Conservation (phyloP, 257 asterid genomes). For the Mentha longifolia region DNA sequence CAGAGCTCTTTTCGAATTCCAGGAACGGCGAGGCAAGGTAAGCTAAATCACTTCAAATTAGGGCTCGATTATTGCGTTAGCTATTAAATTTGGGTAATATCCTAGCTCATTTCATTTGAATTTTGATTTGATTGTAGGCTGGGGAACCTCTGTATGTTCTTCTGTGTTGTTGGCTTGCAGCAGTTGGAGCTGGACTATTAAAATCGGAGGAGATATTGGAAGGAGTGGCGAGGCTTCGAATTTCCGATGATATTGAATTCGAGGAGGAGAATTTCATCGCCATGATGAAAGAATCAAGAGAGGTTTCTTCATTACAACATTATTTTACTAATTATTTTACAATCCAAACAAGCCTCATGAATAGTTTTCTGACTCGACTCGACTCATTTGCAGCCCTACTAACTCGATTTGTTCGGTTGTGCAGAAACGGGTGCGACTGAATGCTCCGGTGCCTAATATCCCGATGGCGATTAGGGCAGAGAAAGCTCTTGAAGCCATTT, state of each 20-base stretch:
- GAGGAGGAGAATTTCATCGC: constrained; percentile 89
- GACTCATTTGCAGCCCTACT: not conserved
- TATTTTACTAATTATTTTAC: too few relatives aligned
- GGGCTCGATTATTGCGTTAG: too few relatives aligned
- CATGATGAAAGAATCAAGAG: constrained; percentile 83
- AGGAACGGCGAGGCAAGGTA: constrained; percentile 88
- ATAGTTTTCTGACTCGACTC: not conserved
- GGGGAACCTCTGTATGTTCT: constrained; percentile 92
- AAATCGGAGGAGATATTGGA: constrained; percentile 95
- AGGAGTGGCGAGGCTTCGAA: constrained; percentile 88
- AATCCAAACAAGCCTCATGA: too few relatives aligned
- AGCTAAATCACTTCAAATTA: not conserved
- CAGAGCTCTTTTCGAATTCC: constrained; percentile 73
- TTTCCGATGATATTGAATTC: constrained; percentile 86
- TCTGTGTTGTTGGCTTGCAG: constrained; percentile 92
- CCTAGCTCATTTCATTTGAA: not conserved
- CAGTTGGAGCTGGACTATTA: constrained; percentile 93
- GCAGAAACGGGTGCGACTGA: constrained; percentile 70
- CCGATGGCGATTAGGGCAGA: constrained; percentile 88
- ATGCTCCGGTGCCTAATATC: constrained; percentile 54
- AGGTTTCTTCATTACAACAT: constrained; percentile 43
- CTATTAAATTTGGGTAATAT: too few relatives aligned
- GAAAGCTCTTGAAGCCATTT: constrained; percentile 90
- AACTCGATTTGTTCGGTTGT: not conserved
- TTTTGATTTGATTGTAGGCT: constrained; percentile 41